phyloP scores from a whole-genome alignment of 1,284 basidiomycete genomes.

The Macrocystidia cucumis region DNA sequence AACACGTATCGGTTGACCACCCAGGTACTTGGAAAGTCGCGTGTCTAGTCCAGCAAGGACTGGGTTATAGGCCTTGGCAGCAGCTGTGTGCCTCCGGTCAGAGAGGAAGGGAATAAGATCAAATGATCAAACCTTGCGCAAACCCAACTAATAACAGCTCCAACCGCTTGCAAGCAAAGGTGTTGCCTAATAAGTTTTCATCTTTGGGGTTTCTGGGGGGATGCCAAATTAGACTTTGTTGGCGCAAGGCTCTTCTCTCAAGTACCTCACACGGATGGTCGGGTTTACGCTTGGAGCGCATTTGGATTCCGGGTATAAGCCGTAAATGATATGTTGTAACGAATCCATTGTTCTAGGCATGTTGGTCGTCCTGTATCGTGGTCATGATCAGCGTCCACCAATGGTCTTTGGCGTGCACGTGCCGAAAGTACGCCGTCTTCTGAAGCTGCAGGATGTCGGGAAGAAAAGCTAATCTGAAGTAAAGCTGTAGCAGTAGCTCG shows the following conservation, averaged over 20 bases:
- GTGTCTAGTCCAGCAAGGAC: constrained; percentile 56
- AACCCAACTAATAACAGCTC: constrained; percentile 57
- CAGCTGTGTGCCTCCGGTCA: constrained; percentile 32
- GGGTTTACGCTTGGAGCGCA: constrained; percentile 39
- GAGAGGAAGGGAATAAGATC: not conserved
- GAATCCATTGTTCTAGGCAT: constrained; percentile 75
- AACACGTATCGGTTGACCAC: constrained; percentile 62
- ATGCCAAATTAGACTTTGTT: too few relatives aligned
- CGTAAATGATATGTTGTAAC: constrained; percentile 66
- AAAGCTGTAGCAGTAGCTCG: not conserved
- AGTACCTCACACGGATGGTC: constrained; percentile 49
- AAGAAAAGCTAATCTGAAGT: constrained; percentile 53
- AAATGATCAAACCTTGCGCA: constrained; percentile 12
- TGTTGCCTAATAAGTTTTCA: constrained; percentile 72
- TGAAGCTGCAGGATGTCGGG: constrained; percentile 42
- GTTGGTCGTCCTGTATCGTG: constrained; percentile 59
- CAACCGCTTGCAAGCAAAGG: constrained; percentile 58
- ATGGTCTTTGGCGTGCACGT: too few relatives aligned
- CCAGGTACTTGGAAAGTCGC: constrained; percentile 61
- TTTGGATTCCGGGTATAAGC: constrained; percentile 56
- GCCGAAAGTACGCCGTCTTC: constrained; percentile 59
- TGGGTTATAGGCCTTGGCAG: constrained; percentile 61
- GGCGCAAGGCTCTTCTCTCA: constrained; percentile 2
- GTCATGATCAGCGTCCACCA: too few relatives aligned
- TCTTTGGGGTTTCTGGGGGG: constrained; percentile 52